A percentile compares a stretch with the other conserved stretches of the same genome.
These are phyloP conservation scores for Fusarium sp. DNA, from an alignment of 2,329 filamentous ascomycete species.

Conservation along the genomic window DNA sequence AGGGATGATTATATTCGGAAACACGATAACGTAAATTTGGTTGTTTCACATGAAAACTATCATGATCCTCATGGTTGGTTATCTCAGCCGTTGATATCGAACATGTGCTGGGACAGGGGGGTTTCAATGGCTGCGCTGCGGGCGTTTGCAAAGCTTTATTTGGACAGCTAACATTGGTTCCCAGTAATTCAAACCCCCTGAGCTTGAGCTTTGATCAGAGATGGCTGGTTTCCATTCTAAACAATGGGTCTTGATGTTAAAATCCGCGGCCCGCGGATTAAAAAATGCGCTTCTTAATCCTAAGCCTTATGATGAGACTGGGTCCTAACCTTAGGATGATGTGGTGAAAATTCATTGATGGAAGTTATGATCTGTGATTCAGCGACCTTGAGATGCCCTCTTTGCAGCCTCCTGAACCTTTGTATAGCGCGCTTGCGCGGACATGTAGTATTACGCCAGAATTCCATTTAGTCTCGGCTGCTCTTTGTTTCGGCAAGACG, in stretches of 20 bases:
- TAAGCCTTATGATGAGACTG: neutral
- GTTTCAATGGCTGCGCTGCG: slow-evolving; percentile 25
- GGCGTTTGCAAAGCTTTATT: slow-evolving; percentile 36
- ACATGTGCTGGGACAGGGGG: slow-evolving; percentile 8
- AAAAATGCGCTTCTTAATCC: neutral
- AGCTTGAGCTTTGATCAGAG: slow-evolving; percentile 21
- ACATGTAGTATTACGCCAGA: neutral
- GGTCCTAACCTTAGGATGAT: neutral
- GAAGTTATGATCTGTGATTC: neutral
- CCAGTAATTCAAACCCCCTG: slow-evolving; percentile 3
- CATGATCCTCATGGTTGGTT: neutral
- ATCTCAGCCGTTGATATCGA: slow-evolving; percentile 12
- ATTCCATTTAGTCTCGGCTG: slow-evolving; percentile 2
- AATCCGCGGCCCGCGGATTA: neutral
- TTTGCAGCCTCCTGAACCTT: neutral
- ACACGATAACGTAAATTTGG: slow-evolving; percentile 13
- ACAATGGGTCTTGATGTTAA: neutral
- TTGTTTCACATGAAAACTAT: slow-evolving; percentile 21
- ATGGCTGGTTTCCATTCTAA: neutral
- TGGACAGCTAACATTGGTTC: slow-evolving; percentile 28
- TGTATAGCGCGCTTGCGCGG: neutral
- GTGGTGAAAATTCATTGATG: neutral
- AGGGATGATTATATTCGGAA: neutral
- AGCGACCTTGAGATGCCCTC: neutral
- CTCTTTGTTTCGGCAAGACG: neutral